These are phyloP conservation scores for Linnemannia elongata DNA, from an alignment of 192 early-diverging fungal species.

Conservation along the genomic window DNA sequence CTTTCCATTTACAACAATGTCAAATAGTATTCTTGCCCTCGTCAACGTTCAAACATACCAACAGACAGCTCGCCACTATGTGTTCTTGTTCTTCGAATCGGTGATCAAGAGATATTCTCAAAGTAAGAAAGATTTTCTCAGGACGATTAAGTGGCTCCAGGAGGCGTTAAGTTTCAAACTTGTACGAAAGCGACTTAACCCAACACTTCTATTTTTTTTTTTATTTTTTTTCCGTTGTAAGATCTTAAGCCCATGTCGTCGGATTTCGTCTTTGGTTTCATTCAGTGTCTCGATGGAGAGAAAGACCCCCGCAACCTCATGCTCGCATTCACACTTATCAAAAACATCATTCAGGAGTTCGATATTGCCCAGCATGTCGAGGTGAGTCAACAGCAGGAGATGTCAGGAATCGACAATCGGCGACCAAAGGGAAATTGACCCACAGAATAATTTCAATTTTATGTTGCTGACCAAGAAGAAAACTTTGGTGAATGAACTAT, in stretches of 20 bases:
- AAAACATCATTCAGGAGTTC: conserved; percentile 77
- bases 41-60: conserved; percentile 94
- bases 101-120: conserved; percentile 70
- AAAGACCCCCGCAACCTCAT: conserved; percentile 98
- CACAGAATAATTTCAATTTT: neutral
- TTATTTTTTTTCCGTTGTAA: conserved; percentile 37
- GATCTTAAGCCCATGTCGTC: conserved; percentile 75
- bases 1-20: neutral
- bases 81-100: conserved; percentile 80
- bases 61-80: conserved; percentile 82
- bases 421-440: neutral
- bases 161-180: neutral
- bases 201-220: neutral
- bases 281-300: conserved; percentile 94
- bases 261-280: conserved; percentile 87
- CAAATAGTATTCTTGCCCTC: conserved; percentile 79
- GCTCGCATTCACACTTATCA: conserved; percentile 85
- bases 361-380: conserved; percentile 86
- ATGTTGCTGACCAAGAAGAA: neutral
- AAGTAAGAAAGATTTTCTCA: conserved; percentile 26
- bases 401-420: neutral
- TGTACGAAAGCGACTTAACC: neutral
- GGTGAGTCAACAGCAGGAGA: conserved; percentile 44
- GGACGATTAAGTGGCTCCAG: conserved; percentile 18
- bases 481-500: neutral